phyloP scores from a whole-genome alignment of 495 filamentous ascomycete species.

The Sordaria brevicollis region DNA sequence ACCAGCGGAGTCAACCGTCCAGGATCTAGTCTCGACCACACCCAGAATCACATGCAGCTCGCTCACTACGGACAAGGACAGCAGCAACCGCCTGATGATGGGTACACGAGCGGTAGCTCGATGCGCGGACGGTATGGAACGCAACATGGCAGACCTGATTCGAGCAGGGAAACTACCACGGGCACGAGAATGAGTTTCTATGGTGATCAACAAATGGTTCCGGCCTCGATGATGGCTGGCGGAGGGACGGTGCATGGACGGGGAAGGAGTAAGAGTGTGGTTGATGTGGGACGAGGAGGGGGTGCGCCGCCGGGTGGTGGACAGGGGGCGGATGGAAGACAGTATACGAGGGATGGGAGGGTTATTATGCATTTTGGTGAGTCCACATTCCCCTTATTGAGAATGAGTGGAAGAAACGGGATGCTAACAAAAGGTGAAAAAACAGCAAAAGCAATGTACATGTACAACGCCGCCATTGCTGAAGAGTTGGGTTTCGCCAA shows the following conservation, averaged over 20 bases:
- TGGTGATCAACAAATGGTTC: constrained; percentile 28
- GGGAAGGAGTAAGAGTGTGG: constrained; percentile 68
- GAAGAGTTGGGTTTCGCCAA: constrained; percentile 91
- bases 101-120: background rate
- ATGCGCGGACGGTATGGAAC: background rate
- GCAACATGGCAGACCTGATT: constrained; percentile 22
- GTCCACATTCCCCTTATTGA: constrained; percentile 21
- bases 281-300: constrained; percentile 35
- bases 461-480: constrained; percentile 87
- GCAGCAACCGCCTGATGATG: background rate
- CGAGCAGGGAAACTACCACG: constrained; percentile 21
- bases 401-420: background rate
- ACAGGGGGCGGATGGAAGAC: constrained; percentile 27
- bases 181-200: constrained; percentile 49
- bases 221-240: constrained; percentile 25
- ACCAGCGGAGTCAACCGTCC: background rate
- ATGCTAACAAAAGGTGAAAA: constrained; percentile 7
- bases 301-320: background rate
- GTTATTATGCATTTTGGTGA: constrained; percentile 88
- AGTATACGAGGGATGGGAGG: constrained; percentile 76
- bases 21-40: background rate
- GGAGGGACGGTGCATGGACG: constrained; percentile 25
- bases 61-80: background rate
- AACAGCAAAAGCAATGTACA: constrained; percentile 82
- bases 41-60: background rate